Evolutionary conservation across 1,284 basidiomycete genomes (phyloP), one percentile per base, ranked within the genome.

Genomic region (Trichosporon sp.): DNA sequence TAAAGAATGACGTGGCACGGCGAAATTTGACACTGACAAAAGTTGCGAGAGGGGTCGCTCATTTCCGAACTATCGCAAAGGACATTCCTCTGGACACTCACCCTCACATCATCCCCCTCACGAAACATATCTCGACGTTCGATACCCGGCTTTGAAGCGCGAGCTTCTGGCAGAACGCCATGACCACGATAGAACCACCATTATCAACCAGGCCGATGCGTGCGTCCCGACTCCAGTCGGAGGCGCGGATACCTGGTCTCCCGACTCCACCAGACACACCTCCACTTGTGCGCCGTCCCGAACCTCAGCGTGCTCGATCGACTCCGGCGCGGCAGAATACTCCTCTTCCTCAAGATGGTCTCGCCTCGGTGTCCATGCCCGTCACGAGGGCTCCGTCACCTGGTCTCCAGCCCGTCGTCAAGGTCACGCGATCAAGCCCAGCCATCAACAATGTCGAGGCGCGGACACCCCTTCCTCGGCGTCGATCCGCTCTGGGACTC

Each of bases 1-100:
- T 14, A 26, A 14, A 11, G 54, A 59, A 59, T 59, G 54, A 59
- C 54, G 54, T 59, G 54, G 10, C 54, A 59, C 54, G 54, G 38
- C 26, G 54, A 8, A 59, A 59, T 59, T 56, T 56, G 51, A 14
- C 2, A 11, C 51, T 5, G 43, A 46, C 43, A 46, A 56, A 21
- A 56, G 51, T 56, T 56, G 51, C 51, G 2, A 2, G 8, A 12
- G 38, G 10, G 51, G 26, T 59, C 54, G 54, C 54, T 59, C 54
- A 59, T 59, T 59, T 59, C 54, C 54, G 54, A 59, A 31, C 2
- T 8, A 26, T 12, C 10, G 10, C 12, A 10, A 10, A 37, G 35
- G 38, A 31, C 54, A 8, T 19, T 14, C 35, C 35, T 37, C 11
- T 11, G 11, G 11, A 26, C 54, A 59, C 4, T 31, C 54, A 32